These are phyloP conservation scores for Eleusine coracana DNA, from an alignment of 176 grass and related monocot genomes.

Conservation along the genomic window DNA sequence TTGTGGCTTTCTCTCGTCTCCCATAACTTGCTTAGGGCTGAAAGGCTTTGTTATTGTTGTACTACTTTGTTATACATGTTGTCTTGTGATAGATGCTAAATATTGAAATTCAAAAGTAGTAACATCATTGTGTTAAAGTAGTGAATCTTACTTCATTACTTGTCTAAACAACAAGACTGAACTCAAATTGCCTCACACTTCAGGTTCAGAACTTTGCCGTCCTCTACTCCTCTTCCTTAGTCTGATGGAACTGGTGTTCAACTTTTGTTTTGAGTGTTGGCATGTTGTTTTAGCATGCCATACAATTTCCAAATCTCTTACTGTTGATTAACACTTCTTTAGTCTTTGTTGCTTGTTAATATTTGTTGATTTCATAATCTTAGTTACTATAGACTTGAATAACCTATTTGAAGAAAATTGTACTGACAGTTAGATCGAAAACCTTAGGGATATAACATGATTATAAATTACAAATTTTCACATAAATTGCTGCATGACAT, in stretches of 20 bases:
- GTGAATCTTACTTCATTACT: not conserved
- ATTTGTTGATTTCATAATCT: not conserved
- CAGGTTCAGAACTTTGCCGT: not conserved
- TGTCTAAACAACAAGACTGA: not conserved
- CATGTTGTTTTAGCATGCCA: not conserved
- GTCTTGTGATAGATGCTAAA: not conserved
- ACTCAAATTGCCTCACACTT: not conserved
- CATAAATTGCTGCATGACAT: not conserved
- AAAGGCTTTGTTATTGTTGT: too few relatives aligned
- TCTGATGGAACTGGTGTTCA: not conserved
- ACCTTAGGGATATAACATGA: not conserved
- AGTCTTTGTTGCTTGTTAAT: not conserved
- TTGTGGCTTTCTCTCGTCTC: not conserved
- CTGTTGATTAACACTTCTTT: not conserved
- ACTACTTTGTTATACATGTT: not conserved
- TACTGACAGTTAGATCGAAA: not conserved
- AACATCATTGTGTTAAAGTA: not conserved
- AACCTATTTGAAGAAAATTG: not conserved
- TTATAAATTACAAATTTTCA: not conserved
- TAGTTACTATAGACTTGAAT: constrained; percentile 3
- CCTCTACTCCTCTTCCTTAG: not conserved
- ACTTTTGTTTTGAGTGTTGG: not conserved
- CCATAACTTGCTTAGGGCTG: not conserved
- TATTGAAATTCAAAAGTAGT: constrained; percentile 11
- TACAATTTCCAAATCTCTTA: not conserved